Percentiles rank a stretch among this genome's conserved stretches.
phyloP scores from a whole-genome alignment of 2,329 filamentous ascomycete genomes.

The Hymenotorrendiella dingleyae region DNA sequence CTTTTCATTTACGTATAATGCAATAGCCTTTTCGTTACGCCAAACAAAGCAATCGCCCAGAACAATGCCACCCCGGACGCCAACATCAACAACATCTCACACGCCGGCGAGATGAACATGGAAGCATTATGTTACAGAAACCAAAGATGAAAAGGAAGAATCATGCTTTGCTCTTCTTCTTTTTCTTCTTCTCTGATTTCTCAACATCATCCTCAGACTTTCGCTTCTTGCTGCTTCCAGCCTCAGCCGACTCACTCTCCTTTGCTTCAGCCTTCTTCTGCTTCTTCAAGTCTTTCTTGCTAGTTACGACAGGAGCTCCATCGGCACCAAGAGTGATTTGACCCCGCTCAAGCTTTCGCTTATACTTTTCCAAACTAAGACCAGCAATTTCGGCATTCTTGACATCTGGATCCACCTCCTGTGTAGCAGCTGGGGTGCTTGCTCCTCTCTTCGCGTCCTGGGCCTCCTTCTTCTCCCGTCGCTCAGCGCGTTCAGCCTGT shows the following conservation, averaged over 20 bases:
- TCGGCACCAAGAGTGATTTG: slow-evolving; percentile 62
- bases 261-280: slow-evolving; percentile 55
- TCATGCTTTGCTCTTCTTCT: slow-evolving; percentile 42
- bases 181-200: slow-evolving; percentile 52
- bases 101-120: slow-evolving; percentile 10
- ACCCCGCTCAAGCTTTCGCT: slow-evolving; percentile 70
- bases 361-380: slow-evolving; percentile 69
- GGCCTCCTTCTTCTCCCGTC: slow-evolving; percentile 22
- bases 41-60: slow-evolving; percentile 7
- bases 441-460: slow-evolving; percentile 32
- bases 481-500: slow-evolving; percentile 33
- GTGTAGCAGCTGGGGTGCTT: slow-evolving; percentile 36
- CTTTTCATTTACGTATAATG: not conserved
- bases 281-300: slow-evolving; percentile 75
- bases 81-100: slow-evolving; percentile 8
- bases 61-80: slow-evolving; percentile 10
- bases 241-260: slow-evolving; percentile 19
- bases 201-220: slow-evolving; percentile 56
- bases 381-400: slow-evolving; percentile 59
- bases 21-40: slow-evolving; percentile 8
- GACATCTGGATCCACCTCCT: slow-evolving; percentile 36
- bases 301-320: slow-evolving; percentile 60
- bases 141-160: slow-evolving; percentile 4
- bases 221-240: slow-evolving; percentile 60
- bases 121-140: slow-evolving; percentile 24